Conservation (phyloP, 2,329 filamentous ascomycete genomes). For the Seiridium cupressi region DNA sequence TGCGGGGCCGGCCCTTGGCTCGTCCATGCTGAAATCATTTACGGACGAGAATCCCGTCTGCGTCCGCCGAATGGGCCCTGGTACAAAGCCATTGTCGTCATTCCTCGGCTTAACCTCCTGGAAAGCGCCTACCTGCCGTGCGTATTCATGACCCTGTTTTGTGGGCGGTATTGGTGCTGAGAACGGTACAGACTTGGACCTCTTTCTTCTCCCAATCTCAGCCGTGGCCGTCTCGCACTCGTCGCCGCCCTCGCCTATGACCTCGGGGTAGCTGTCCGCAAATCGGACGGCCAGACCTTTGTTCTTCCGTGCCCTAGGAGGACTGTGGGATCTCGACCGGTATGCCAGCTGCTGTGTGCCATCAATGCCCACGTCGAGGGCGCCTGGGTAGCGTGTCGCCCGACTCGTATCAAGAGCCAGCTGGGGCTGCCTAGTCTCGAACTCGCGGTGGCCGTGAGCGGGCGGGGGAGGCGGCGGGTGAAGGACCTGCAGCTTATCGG, state of each 20-base stretch:
- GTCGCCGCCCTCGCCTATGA: constrained; percentile 91
- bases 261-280: constrained; percentile 66
- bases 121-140: constrained; percentile 19
- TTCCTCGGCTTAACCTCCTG: constrained; percentile 23
- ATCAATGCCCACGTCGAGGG: constrained; percentile 43
- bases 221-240: constrained; percentile 71
- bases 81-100: constrained; percentile 45
- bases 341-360: constrained; percentile 43
- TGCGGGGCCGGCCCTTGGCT: constrained; percentile 11
- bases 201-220: constrained; percentile 66
- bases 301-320: constrained; percentile 47
- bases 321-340: constrained; percentile 40
- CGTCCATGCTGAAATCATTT: constrained; percentile 18
- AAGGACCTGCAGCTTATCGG: constrained; percentile 53
- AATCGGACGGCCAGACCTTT: constrained; percentile 75
- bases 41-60: constrained; percentile 53
- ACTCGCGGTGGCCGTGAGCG: constrained; percentile 26
- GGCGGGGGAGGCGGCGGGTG: constrained; percentile 43
- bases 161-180: constrained; percentile 30
- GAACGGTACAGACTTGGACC: constrained; percentile 32
- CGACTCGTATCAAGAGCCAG: constrained; percentile 53
- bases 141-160: constrained; percentile 25
- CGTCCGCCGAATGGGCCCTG: constrained; percentile 52
- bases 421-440: constrained; percentile 32
- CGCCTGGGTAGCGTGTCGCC: constrained; percentile 55